These are phyloP conservation scores for Ustilago nuda DNA, from an alignment of 1,284 basidiomycete genomes.

Conservation along the genomic window DNA sequence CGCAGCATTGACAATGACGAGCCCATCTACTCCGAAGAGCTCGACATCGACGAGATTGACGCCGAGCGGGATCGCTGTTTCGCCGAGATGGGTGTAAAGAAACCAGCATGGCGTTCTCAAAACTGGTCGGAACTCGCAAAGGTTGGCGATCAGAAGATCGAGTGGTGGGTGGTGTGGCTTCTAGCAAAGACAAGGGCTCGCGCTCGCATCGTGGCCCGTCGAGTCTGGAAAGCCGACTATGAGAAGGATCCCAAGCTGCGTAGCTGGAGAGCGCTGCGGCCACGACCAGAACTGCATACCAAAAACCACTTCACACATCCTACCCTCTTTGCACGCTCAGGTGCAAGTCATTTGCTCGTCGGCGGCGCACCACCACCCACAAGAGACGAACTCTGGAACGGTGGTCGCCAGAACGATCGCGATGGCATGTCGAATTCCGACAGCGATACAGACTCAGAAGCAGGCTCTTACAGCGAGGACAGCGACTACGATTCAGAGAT, in stretches of 20 bases:
- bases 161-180: conserved; percentile 51
- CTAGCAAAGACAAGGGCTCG: conserved; percentile 43
- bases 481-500: conserved; percentile 45
- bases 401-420: conserved; percentile 20
- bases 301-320: conserved; percentile 58
- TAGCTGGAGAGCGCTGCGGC: conserved; percentile 36
- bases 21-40: conserved; percentile 48
- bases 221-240: conserved; percentile 37
- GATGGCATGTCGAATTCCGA: conserved; percentile 37
- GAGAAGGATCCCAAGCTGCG: conserved; percentile 23
- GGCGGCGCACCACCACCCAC: conserved; percentile 41
- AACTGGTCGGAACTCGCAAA: conserved; percentile 46
- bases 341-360: conserved; percentile 46
- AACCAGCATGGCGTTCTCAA: conserved; percentile 39
- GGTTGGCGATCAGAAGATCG: conserved; percentile 46
- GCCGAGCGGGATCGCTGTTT: conserved; percentile 49
- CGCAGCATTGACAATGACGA: conserved; percentile 36
- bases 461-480: conserved; percentile 33
- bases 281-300: conserved; percentile 39
- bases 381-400: conserved; percentile 31
- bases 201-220: conserved; percentile 42
- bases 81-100: conserved; percentile 49
- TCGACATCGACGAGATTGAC: conserved; percentile 52
- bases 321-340: conserved; percentile 53
- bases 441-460: conserved; percentile 42